Percentiles rank a stretch among this genome's conserved stretches.
Conservation (phyloP, 139 green algal species). For the Chlorella vulgaris region DNA sequence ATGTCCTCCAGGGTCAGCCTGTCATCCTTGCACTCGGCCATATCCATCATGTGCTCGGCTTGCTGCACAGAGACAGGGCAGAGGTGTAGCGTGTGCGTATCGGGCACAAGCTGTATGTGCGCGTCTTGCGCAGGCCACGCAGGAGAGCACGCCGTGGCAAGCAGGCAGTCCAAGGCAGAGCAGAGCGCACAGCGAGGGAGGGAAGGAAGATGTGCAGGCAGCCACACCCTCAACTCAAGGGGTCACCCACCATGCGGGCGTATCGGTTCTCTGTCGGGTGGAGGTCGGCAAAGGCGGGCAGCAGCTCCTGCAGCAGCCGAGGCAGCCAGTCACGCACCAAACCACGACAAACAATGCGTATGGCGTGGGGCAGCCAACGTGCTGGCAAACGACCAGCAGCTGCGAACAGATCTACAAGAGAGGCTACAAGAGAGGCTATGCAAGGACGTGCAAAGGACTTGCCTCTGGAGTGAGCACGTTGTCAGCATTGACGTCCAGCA, state of each 20-base stretch:
- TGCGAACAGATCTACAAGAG: too few relatives aligned
- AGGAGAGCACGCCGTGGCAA: too few relatives aligned
- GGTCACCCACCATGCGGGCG: conserved; percentile 31
- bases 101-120: too few relatives aligned
- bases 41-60: conserved; percentile 37
- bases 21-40: conserved; percentile 31
- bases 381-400: too few relatives aligned
- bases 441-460: background rate
- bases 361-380: too few relatives aligned
- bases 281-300: conserved; percentile 25
- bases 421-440: too few relatives aligned
- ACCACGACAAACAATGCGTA: too few relatives aligned
- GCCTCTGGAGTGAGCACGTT: conserved; percentile 12
- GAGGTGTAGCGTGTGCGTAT: background rate
- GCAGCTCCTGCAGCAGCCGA: conserved; percentile 22
- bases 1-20: conserved; percentile 21
- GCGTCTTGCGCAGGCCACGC: too few relatives aligned
- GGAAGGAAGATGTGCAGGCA: too few relatives aligned
- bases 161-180: too few relatives aligned
- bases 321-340: background rate
- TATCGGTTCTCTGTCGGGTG: conserved; percentile 31
- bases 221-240: too few relatives aligned
- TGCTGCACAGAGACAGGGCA: background rate
- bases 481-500: conserved; percentile 16
- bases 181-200: too few relatives aligned